Evolutionary conservation across 768 basidiomycete species (phyloP), one percentile per base, ranked within the genome.

Genomic region (Tephrocybe rancida): DNA sequence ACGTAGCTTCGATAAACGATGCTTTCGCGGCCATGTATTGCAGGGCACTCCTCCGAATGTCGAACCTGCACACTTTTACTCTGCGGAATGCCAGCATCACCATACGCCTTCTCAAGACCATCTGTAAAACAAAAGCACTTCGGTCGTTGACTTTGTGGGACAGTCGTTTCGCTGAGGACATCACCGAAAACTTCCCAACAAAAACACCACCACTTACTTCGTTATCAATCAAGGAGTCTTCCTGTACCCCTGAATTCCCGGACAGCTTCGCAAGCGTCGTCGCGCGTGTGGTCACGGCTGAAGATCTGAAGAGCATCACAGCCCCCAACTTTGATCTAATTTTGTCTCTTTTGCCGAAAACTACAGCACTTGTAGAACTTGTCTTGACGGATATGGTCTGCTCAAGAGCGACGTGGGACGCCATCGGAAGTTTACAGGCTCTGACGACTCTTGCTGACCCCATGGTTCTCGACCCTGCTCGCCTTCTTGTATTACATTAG

Each of bases 11-110:
- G 38, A 42, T 47, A 10, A 25, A 25, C 22, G 13, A 25, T 35
- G 56, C 56, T 2, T 60, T 63, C 35, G 9, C 58, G 5, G 11
- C 19, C 2, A 56, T 63, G 55, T 63, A 60, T 48, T 48, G 54
- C 26, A 52, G 47, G 27, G 52, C 59, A 6, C 18, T 63, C 2
- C 39, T 27, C 26, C 39, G 46, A n/a, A 58, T 63, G 59, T 46
- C 61, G 5, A 63, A 60, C 41, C 42, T 63, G 16, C 54, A 51
- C 11, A 24, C 42, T 7, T 27, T 63, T 21, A 14, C 13, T 8
- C 18, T 63, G n/a, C 24, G 9, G 0, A 11, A 19, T 14, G 50
- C 54, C 10, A 13, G n/a, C 22, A 35, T 63, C 11, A 32, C 49
- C 41, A 21, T 35, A 19, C 41, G 34, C 21, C 41, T 60, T 16